Conservation (phyloP, 1,284 basidiomycete genomes). For the Volvariella surrecta region DNA sequence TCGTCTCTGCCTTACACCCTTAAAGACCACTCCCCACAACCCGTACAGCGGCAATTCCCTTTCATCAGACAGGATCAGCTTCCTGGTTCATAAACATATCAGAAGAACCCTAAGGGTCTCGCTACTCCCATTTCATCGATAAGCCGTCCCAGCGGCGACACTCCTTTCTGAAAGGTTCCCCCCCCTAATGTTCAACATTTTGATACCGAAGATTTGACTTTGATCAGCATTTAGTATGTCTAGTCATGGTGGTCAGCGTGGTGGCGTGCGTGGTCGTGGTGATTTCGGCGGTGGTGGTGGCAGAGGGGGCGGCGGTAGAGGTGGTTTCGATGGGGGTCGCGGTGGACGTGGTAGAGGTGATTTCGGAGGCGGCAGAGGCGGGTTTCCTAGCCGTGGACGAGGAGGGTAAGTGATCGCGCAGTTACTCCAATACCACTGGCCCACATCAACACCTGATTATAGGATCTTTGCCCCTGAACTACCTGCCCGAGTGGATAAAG, state of each 20-base stretch:
- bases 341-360: constrained; percentile 18
- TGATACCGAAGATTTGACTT: background rate
- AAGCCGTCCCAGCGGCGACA: too few species aligned
- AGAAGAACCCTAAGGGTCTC: too few species aligned
- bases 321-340: constrained; percentile 21
- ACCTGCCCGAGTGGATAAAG: constrained; percentile 46
- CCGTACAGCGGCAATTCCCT: too few species aligned
- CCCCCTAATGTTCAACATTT: too few species aligned
- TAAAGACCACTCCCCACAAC: too few species aligned
- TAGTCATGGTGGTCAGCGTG: constrained; percentile 16
- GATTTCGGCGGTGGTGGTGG: constrained; percentile 13
- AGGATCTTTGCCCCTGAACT: constrained; percentile 46
- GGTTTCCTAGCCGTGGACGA: constrained; percentile 19
- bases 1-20: too few species aligned
- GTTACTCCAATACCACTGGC: background rate
- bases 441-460: constrained; percentile 9
- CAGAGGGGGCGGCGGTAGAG: constrained; percentile 14
- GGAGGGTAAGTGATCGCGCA: constrained; percentile 35
- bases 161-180: too few species aligned
- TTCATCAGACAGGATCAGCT: too few species aligned
- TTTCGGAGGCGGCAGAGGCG: background rate
- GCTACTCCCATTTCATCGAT: too few species aligned
- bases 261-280: constrained; percentile 13
- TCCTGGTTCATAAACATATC: too few species aligned
- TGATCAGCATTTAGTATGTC: background rate